phyloP scores from a whole-genome alignment of 2,329 filamentous ascomycete genomes.

The Paraphaeosphaeria minitans region DNA sequence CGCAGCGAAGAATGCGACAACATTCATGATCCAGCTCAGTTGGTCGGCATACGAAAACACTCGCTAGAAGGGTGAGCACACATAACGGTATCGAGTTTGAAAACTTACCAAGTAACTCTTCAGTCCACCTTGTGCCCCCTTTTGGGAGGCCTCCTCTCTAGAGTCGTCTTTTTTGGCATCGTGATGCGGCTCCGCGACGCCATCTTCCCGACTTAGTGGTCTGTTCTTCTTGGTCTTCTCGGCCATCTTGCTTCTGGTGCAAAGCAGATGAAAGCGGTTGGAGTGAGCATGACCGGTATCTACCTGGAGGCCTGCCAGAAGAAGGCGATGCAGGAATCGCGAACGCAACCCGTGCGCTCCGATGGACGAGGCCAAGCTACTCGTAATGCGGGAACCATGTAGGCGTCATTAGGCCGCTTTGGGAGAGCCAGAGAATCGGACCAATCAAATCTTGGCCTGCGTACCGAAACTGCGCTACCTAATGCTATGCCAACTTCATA shows the following conservation, averaged over 20 bases:
- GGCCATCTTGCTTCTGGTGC: not conserved
- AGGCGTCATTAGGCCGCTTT: not conserved
- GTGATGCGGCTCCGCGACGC: slow-evolving; percentile 9
- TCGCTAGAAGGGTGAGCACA: slow-evolving; percentile 30
- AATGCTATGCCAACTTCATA: not conserved
- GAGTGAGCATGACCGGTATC: not conserved
- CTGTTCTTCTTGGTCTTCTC: slow-evolving; percentile 1
- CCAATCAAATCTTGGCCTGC: slow-evolving; percentile 2
- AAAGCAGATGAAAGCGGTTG: not conserved
- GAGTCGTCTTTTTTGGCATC: slow-evolving; percentile 8
- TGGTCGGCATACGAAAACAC: slow-evolving; percentile 44
- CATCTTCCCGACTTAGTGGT: slow-evolving; percentile 8
- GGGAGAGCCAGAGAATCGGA: slow-evolving; percentile 6
- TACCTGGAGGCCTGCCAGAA: not conserved
- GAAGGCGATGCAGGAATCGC: not conserved
- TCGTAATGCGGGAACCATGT: not conserved
- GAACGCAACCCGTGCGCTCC: slow-evolving; percentile 8
- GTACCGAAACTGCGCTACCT: not conserved
- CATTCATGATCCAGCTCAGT: slow-evolving; percentile 39
- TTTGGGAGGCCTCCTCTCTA: slow-evolving; percentile 5
- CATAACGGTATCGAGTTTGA: not conserved
- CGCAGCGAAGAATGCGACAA: slow-evolving; percentile 42
- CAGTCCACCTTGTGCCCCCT: slow-evolving; percentile 25
- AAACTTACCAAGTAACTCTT: slow-evolving; percentile 32
- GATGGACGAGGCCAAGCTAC: not conserved